Evolutionary conservation across 2,329 filamentous ascomycete genomes (phyloP).

Genomic region (Helicocarpus griseus): DNA sequence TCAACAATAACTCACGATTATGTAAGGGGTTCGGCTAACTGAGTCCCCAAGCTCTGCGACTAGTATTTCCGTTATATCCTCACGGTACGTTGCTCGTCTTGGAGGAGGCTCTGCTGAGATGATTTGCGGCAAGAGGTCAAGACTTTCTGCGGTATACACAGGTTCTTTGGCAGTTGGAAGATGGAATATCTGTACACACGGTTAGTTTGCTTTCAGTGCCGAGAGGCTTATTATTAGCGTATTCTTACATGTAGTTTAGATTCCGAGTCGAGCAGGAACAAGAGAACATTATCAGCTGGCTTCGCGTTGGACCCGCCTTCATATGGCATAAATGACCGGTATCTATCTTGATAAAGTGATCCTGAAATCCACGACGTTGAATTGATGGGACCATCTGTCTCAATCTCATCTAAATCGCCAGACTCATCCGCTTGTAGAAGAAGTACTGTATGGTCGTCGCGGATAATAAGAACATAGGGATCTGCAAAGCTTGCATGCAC

Average conservation of each 20-base stretch:
- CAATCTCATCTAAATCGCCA: slow-evolving; percentile 76
- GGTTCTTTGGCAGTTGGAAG: slow-evolving; percentile 63
- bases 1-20: slow-evolving; percentile 58
- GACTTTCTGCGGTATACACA: slow-evolving; percentile 63
- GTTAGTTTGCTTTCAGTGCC: background rate
- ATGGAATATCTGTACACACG: slow-evolving; percentile 55
- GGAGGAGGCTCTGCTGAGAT: slow-evolving; percentile 62
- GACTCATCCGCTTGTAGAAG: slow-evolving; percentile 70
- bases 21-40: slow-evolving; percentile 60
- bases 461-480: slow-evolving; percentile 71
- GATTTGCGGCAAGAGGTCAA: slow-evolving; percentile 67
- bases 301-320: slow-evolving; percentile 12
- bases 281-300: slow-evolving; percentile 46
- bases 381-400: slow-evolving; percentile 50
- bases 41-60: slow-evolving; percentile 77
- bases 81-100: slow-evolving; percentile 61
- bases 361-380: slow-evolving; percentile 70
- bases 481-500: slow-evolving; percentile 76
- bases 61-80: slow-evolving; percentile 67
- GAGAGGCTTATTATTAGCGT: slow-evolving; percentile 12
- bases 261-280: slow-evolving; percentile 68
- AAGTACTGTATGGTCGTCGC: slow-evolving; percentile 73
- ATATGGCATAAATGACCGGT: slow-evolving; percentile 43
- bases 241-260: slow-evolving; percentile 61
- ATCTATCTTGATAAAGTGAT: slow-evolving; percentile 66